Percentiles rank a stretch among this genome's conserved stretches.
phyloP scores from a whole-genome alignment of 331 rosid genomes.

The Stylosanthes scabra region DNA sequence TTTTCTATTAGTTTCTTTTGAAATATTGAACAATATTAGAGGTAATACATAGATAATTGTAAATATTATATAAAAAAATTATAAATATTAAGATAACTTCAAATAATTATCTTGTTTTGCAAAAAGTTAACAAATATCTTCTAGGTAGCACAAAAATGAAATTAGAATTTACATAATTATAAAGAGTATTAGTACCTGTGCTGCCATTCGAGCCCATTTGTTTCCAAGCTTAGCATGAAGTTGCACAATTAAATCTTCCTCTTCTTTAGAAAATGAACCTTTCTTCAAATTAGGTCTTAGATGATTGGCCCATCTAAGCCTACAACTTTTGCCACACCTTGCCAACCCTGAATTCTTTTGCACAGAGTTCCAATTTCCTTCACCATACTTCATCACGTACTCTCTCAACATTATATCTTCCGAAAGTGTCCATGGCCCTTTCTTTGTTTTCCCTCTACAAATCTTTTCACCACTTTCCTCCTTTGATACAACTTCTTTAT shows the following conservation, averaged over 20 bases:
- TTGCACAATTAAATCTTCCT: constrained; percentile 60
- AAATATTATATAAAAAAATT: too few species aligned
- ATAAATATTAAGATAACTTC: too few species aligned
- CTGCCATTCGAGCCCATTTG: constrained; percentile 93
- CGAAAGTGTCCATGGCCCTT: constrained; percentile 78
- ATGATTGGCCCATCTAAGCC: constrained; percentile 82
- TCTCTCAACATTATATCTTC: constrained; percentile 66
- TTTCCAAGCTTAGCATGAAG: constrained; percentile 80
- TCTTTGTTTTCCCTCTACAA: constrained; percentile 42
- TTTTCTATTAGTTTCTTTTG: too few species aligned
- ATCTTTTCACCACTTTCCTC: constrained; percentile 21
- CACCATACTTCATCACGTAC: constrained; percentile 67
- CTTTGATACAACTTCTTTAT: constrained; percentile 14
- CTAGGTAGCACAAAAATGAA: too few species aligned
- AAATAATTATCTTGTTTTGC: too few species aligned
- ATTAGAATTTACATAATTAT: too few species aligned
- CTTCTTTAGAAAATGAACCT: constrained; percentile 63
- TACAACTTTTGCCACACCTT: constrained; percentile 80
- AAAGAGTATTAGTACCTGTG: constrained; percentile 70
- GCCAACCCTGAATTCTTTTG: constrained; percentile 62
- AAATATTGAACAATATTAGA: too few species aligned
- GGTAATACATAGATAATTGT: too few species aligned
- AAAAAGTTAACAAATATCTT: too few species aligned
- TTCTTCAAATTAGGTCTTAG: constrained; percentile 71
- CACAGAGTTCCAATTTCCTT: constrained; percentile 81